These are phyloP conservation scores for Dipodascopsis uninucleata DNA, from an alignment of 805 yeast species.

Conservation along the genomic window DNA sequence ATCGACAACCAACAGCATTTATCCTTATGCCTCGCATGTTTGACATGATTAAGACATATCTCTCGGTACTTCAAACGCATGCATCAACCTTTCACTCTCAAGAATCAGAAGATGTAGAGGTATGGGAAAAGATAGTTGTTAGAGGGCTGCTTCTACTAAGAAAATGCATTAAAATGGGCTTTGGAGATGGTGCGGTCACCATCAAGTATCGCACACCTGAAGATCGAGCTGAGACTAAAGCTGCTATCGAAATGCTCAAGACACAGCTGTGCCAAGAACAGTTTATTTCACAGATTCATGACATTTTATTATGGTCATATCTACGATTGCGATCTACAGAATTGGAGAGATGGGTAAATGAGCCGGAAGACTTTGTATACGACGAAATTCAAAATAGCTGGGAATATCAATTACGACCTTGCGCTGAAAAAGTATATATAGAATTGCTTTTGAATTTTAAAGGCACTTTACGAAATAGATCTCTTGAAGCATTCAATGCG, in stretches of 20 bases:
- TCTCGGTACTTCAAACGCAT: conserved; percentile 58
- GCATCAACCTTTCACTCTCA: conserved; percentile 47
- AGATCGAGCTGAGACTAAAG: conserved; percentile 60
- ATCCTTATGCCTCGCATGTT: conserved; percentile 61
- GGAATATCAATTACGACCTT: conserved; percentile 80
- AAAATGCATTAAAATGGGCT: conserved; percentile 56
- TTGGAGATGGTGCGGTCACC: conserved; percentile 64
- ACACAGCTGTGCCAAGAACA: conserved; percentile 56
- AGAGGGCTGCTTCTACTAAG: conserved; percentile 57
- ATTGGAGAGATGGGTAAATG: conserved; percentile 73
- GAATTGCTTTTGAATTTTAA: conserved; percentile 66
- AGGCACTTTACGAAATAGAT: conserved; percentile 45
- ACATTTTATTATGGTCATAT: conserved; percentile 68
- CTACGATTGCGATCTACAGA: conserved; percentile 70
- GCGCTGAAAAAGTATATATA: conserved; percentile 81
- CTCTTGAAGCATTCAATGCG: conserved; percentile 15
- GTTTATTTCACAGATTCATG: conserved; percentile 56
- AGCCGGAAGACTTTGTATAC: conserved; percentile 90
- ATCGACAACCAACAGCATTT: conserved; percentile 64
- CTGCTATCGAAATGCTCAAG: conserved; percentile 52
- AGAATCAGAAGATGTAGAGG: conserved; percentile 52
- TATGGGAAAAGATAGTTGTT: conserved; percentile 74
- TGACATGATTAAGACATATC: conserved; percentile 57
- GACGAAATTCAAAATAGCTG: conserved; percentile 73
- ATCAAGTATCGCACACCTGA: conserved; percentile 51